These are phyloP conservation scores for Myxozyma lipomycoides DNA, from an alignment of 805 yeast genomes.

Conservation along the genomic window DNA sequence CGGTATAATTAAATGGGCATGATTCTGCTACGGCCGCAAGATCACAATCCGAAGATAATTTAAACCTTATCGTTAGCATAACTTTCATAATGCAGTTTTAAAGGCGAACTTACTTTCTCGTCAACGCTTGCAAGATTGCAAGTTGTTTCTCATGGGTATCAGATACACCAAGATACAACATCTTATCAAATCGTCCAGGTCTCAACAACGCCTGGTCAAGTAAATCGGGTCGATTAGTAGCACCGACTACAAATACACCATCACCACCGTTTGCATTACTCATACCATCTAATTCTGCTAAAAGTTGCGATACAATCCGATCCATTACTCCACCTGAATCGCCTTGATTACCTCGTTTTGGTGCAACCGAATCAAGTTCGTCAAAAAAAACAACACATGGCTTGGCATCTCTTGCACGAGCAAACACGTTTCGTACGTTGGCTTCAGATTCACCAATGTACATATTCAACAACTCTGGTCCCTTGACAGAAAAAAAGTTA, in stretches of 20 bases:
- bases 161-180: conserved; percentile 88
- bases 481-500: conserved; percentile 93
- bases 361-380: conserved; percentile 96
- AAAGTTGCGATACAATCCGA: conserved; percentile 88
- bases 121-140: conserved; percentile 80
- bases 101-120: conserved; percentile 62
- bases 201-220: conserved; percentile 89
- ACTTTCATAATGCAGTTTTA: background rate
- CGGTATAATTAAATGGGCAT: conserved; percentile 90
- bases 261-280: conserved; percentile 67
- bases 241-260: conserved; percentile 98
- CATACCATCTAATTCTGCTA: conserved; percentile 97
- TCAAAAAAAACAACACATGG: conserved; percentile 98
- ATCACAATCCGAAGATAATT: conserved; percentile 56
- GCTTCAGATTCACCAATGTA: conserved; percentile 99
- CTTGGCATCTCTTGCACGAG: conserved; percentile 89
- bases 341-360: conserved; percentile 97
- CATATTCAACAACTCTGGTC: conserved; percentile 95
- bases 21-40: conserved; percentile 54
- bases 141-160: conserved; percentile 87
- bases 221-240: conserved; percentile 93
- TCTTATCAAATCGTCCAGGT: conserved; percentile 67
- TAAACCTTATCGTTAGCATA: conserved; percentile 30
- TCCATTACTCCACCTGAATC: conserved; percentile 99
- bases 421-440: conserved; percentile 90